Base-by-base conservation (phyloP, 2,329 filamentous ascomycete genomes). In the Hymenoscyphus fraxineus region DNA sequence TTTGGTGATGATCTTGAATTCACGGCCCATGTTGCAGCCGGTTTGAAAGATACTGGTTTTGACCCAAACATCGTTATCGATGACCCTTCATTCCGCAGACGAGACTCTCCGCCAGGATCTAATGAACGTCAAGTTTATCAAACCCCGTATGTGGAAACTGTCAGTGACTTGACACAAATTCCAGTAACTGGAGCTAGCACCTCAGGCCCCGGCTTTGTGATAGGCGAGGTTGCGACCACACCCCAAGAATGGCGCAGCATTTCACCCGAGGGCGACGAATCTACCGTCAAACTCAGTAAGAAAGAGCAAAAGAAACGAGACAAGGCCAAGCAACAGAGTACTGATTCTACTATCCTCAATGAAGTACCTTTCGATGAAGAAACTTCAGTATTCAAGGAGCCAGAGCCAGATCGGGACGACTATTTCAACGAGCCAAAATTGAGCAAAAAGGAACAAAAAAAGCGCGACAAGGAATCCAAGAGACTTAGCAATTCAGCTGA, bases 1-100 rank as follows among this genome's bases (percentile, higher is more conserved):
- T 93, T 90, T 71, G 84, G 79, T 1, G 83, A 88, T 64, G 89
- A 92, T 69, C 77, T 89, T 9, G 86, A 87, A 60, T 92, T 92
- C 69, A 85, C 87, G 7, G 89, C 89, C 35, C 86, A 84, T 2
- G 77, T 92, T 58, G 88, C 88, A 64, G 90, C 88, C 58, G 88
- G 87, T 1, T 80, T 91, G 59, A 78, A 88, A 72, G 83, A 86
- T n/a, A 84, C 86, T 57, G 89, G 89, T 0, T 92, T 92, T 67
- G 83, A 91, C 71, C 85, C 88, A 4, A 83, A 89, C 51, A 85
- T 92, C 64, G 86, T 92, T 57, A 88, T 89, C 41, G 80, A 90
- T 57, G 82, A 92, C 69, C 84, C 85, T 0, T 78, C 76, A 1
- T 92, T 87, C 71, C 85, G 85, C 68, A 82, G 81, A 60, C 85